Conservation (phyloP, 2,329 filamentous ascomycete species). For the Nemania abortiva region DNA sequence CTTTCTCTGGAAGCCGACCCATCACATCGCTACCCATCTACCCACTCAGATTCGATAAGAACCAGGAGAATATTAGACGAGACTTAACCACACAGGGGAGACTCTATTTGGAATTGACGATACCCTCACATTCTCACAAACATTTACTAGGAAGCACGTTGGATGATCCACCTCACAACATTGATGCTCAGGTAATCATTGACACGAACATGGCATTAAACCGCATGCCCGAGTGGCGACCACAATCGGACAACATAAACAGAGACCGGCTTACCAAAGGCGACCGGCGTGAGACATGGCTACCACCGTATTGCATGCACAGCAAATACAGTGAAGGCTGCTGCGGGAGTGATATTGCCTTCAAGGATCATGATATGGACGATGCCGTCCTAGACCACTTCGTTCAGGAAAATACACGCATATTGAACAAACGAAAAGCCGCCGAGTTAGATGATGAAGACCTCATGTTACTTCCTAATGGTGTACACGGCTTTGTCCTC, state of each 20-base stretch:
- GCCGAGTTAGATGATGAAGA: slow-evolving; percentile 14
- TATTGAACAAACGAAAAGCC: background rate
- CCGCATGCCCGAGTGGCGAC: slow-evolving; percentile 11
- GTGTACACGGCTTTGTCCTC: slow-evolving; percentile 24
- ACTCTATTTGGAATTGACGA: slow-evolving; percentile 18
- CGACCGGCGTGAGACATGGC: slow-evolving; percentile 16
- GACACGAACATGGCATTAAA: slow-evolving; percentile 25
- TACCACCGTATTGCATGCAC: background rate
- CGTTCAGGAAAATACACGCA: background rate
- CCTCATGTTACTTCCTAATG: slow-evolving; percentile 18
- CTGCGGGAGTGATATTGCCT: slow-evolving; percentile 19
- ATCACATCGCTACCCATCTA: slow-evolving; percentile 26
- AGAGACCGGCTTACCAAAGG: slow-evolving; percentile 12
- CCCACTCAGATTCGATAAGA: slow-evolving; percentile 14
- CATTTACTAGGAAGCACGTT: slow-evolving; percentile 18
- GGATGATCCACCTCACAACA: slow-evolving; percentile 25
- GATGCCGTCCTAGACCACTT: background rate
- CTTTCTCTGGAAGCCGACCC: slow-evolving; percentile 3
- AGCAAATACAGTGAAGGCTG: background rate
- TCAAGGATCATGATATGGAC: slow-evolving; percentile 15
- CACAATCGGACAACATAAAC: background rate
- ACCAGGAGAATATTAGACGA: background rate
- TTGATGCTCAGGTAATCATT: slow-evolving; percentile 27
- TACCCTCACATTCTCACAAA: slow-evolving; percentile 13
- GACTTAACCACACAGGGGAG: slow-evolving; percentile 14